Conservation (phyloP, 2,329 filamentous ascomycete genomes). For the Hymenoscyphus albidus region DNA sequence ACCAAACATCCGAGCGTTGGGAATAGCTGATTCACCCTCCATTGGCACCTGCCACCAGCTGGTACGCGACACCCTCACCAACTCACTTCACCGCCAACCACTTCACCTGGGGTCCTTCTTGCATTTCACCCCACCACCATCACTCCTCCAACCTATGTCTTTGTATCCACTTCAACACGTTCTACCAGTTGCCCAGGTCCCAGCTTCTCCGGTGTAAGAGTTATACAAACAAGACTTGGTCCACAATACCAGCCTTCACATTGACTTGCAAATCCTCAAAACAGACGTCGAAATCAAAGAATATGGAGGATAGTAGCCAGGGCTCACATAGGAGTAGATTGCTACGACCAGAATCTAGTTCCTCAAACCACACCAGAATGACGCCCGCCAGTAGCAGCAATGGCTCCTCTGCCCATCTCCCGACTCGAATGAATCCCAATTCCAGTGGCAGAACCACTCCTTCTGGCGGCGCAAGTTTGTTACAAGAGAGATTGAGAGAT, state of each 20-base stretch:
- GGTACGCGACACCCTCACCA: background rate
- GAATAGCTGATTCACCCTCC: background rate
- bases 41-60: background rate
- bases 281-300: background rate
- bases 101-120: background rate
- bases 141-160: background rate
- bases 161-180: background rate
- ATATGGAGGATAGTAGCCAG: constrained; percentile 23
- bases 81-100: background rate
- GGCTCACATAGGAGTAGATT: constrained; percentile 14
- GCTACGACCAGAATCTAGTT: constrained; percentile 24
- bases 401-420: constrained; percentile 19
- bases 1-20: background rate
- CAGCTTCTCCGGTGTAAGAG: background rate
- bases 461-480: constrained; percentile 26
- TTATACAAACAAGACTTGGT: background rate
- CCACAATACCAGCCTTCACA: background rate
- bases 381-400: constrained; percentile 23
- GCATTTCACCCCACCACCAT: background rate
- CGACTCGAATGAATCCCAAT: constrained; percentile 11
- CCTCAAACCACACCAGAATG: constrained; percentile 28
- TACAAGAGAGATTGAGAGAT: constrained; percentile 36
- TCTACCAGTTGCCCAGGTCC: background rate
- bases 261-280: background rate
- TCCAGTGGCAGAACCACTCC: constrained; percentile 8